Evolutionary conservation across 176 grass and related monocot species (phyloP).

Genomic region (Lolium multiflorum): DNA sequence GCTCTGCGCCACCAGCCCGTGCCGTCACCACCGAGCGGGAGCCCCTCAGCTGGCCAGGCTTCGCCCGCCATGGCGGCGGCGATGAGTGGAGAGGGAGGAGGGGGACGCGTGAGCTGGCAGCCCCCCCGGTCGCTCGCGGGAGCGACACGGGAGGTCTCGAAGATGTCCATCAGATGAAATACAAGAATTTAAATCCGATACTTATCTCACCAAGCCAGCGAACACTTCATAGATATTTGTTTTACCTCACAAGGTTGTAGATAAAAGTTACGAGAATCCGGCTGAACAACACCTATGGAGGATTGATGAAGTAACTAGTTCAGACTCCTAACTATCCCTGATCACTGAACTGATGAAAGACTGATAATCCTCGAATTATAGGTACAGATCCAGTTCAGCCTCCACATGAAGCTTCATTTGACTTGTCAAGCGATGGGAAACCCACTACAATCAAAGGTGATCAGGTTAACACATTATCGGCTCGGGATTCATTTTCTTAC

Average conservation of each 20-base stretch:
- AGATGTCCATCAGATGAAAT: too few species aligned
- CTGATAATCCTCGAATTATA: slow-evolving; percentile 26
- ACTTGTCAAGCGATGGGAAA: slow-evolving; percentile 23
- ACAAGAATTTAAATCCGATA: not conserved
- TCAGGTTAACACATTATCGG: slow-evolving; percentile 8
- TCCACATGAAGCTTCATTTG: slow-evolving; percentile 18
- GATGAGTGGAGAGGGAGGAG: too few species aligned
- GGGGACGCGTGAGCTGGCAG: too few species aligned
- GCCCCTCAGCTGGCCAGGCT: too few species aligned
- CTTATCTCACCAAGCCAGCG: not conserved
- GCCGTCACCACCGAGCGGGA: too few species aligned
- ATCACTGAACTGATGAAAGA: not conserved
- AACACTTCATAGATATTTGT: not conserved
- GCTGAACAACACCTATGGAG: not conserved
- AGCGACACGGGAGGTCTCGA: too few species aligned
- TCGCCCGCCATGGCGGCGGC: too few species aligned
- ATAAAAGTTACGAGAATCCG: not conserved
- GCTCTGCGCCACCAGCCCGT: too few species aligned
- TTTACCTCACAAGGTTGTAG: not conserved
- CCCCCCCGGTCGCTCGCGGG: too few species aligned
- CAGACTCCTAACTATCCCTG: not conserved
- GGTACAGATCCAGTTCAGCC: slow-evolving; percentile 1
- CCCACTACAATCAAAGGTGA: not conserved
- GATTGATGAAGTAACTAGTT: too few species aligned
- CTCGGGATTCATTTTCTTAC: too few species aligned